Evolutionary conservation across 352 stramenopile species (phyloP).

Genomic region (Phytophthora sp.): DNA sequence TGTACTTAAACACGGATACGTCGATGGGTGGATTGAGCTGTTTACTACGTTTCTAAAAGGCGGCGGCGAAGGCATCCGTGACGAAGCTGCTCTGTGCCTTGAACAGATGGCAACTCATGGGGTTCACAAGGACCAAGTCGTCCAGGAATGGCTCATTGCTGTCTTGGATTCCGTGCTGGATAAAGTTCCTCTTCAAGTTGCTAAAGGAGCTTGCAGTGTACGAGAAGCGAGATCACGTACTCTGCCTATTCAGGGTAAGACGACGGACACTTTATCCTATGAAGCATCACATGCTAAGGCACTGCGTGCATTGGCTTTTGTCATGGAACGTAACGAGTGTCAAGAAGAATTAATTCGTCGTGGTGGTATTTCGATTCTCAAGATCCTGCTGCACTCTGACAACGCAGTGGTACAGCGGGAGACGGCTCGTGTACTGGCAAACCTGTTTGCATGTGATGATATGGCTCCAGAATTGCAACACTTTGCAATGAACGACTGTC

Average conservation of each 20-base stretch:
- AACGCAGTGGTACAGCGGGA: slow-evolving; percentile 61
- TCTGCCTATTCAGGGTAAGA: slow-evolving; percentile 50
- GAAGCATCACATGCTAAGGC: slow-evolving; percentile 64
- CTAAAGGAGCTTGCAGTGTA: slow-evolving; percentile 56
- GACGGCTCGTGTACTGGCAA: slow-evolving; percentile 66
- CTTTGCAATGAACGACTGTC: slow-evolving; percentile 46
- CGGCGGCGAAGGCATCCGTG: slow-evolving; percentile 50
- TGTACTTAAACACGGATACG: slow-evolving; percentile 53
- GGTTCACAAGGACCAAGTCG: slow-evolving; percentile 56
- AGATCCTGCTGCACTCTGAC: slow-evolving; percentile 51
- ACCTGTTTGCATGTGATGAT: slow-evolving; percentile 65
- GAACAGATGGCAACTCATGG: slow-evolving; percentile 55
- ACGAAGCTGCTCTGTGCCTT: slow-evolving; percentile 63
- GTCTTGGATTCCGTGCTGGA: slow-evolving; percentile 71
- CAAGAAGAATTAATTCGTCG: slow-evolving; percentile 58
- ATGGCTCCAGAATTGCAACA: slow-evolving; percentile 42
- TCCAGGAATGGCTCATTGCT: slow-evolving; percentile 81
- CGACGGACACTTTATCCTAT: slow-evolving; percentile 35
- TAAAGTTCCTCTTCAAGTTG: slow-evolving; percentile 56
- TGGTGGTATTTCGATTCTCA: slow-evolving; percentile 63
- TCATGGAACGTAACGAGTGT: slow-evolving; percentile 57
- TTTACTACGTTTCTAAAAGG: slow-evolving; percentile 70
- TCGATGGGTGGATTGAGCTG: slow-evolving; percentile 83
- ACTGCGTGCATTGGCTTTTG: slow-evolving; percentile 65
- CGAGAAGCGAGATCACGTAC: slow-evolving; percentile 66